Conservation (phyloP, 2,329 filamentous ascomycete genomes). For the Penicillium brevicompactum region DNA sequence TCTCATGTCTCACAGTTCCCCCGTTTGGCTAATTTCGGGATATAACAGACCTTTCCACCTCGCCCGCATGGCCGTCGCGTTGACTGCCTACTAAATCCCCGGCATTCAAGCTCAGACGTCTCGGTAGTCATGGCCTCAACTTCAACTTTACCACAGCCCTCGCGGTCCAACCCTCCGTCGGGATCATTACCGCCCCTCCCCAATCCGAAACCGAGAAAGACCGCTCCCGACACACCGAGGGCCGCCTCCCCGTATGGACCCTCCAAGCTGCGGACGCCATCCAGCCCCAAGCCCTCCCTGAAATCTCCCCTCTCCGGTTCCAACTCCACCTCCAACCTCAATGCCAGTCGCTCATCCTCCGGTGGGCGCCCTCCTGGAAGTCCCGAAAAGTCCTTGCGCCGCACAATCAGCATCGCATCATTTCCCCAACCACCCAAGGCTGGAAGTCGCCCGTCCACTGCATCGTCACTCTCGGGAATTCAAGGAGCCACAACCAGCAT, state of each 20-base stretch:
- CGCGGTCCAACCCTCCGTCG: conserved; percentile 68
- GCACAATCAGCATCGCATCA: conserved; percentile 89
- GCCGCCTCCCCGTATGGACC: conserved; percentile 48
- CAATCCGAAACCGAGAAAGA: conserved; percentile 71
- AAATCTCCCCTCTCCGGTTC: conserved; percentile 52
- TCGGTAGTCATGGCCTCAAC: conserved; percentile 35
- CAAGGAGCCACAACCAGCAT: conserved; percentile 35
- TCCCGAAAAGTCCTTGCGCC: conserved; percentile 72
- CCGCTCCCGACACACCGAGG: conserved; percentile 52
- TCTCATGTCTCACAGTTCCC: not conserved
- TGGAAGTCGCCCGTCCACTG: conserved; percentile 63
- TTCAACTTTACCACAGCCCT: conserved; percentile 67
- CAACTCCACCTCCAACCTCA: conserved; percentile 55
- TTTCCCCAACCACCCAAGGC: conserved; percentile 87
- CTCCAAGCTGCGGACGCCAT: conserved; percentile 61
- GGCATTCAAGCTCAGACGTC: conserved; percentile 1
- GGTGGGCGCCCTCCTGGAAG: conserved; percentile 55
- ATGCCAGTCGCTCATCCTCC: conserved; percentile 59
- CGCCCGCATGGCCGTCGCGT: conserved; percentile 20
- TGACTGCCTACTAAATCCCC: not conserved
- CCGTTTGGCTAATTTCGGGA: not conserved
- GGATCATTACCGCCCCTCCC: conserved; percentile 74
- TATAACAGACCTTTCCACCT: not conserved
- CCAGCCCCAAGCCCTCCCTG: conserved; percentile 55
- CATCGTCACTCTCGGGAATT: conserved; percentile 47